Conservation (phyloP, 2,329 filamentous ascomycete species). For the Aspergillus ochraceoroseus region DNA sequence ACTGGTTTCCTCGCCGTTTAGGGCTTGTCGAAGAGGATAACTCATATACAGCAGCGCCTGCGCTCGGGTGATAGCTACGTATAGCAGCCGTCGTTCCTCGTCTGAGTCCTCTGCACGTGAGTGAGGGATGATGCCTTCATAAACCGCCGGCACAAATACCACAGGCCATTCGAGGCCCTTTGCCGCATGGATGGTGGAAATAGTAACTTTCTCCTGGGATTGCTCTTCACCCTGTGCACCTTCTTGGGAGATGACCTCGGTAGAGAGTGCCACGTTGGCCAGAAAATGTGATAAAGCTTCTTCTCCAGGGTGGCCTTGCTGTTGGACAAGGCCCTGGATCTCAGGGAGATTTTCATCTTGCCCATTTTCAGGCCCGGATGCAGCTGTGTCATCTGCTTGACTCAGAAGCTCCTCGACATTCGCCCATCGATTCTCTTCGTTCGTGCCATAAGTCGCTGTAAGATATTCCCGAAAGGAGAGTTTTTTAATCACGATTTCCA, state of each 20-base stretch:
- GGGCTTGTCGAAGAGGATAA: slow-evolving; percentile 64
- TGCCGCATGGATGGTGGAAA: slow-evolving; percentile 92
- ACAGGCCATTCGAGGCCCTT: slow-evolving; percentile 97
- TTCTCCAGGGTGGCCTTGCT: slow-evolving; percentile 46
- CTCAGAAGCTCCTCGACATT: slow-evolving; percentile 85
- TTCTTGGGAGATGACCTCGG: slow-evolving; percentile 55
- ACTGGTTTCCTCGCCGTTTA: slow-evolving; percentile 54
- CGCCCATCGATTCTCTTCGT: slow-evolving; percentile 73
- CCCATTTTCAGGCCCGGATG: slow-evolving; percentile 50
- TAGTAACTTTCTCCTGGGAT: slow-evolving; percentile 61
- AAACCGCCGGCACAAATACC: slow-evolving; percentile 86
- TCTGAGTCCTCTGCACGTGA: slow-evolving; percentile 76
- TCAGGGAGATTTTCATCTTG: slow-evolving; percentile 54
- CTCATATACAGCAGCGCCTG: slow-evolving; percentile 82
- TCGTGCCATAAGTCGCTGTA: slow-evolving; percentile 64
- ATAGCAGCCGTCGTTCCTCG: slow-evolving; percentile 82
- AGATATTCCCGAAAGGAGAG: slow-evolving; percentile 71
- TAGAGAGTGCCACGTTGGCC: slow-evolving; percentile 82
- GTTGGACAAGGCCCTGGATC: slow-evolving; percentile 67
- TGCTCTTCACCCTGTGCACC: slow-evolving; percentile 55
- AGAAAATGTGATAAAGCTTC: slow-evolving; percentile 74
- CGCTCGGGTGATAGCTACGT: slow-evolving; percentile 94
- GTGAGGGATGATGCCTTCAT: slow-evolving; percentile 87
- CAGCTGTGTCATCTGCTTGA: slow-evolving; percentile 67
- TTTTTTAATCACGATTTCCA: slow-evolving; percentile 57